A percentile compares a stretch with the other conserved stretches of the same genome.
Conservation (phyloP, 192 early-diverging fungal species). For the Powellomyces hirtus region DNA sequence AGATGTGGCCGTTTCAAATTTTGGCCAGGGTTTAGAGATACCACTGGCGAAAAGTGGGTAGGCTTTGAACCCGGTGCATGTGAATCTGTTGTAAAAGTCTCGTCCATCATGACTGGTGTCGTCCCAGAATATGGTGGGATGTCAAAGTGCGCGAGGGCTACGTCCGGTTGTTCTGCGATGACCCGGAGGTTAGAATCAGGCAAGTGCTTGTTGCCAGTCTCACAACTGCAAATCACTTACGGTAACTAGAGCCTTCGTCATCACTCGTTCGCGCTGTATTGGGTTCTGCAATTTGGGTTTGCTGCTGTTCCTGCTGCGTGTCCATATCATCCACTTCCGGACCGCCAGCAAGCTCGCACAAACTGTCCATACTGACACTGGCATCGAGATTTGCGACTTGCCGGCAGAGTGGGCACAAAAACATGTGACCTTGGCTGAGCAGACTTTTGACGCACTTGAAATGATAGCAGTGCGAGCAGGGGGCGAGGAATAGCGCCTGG, state of each 20-base stretch:
- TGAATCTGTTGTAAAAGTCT: no score
- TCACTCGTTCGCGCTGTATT: not conserved
- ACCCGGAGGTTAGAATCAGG: not conserved
- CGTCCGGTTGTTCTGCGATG: not conserved
- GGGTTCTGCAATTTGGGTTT: not conserved
- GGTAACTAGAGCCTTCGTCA: no score
- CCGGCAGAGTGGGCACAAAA: slow-evolving; percentile 85
- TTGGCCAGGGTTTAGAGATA: no score
- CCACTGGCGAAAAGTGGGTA: no score
- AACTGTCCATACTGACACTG: slow-evolving; percentile 39
- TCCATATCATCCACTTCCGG: slow-evolving; percentile 6
- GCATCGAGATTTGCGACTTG: slow-evolving; percentile 77
- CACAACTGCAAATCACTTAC: not conserved
- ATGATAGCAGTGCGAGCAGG: slow-evolving; percentile 90
- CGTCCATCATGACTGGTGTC: not conserved
- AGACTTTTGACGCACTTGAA: slow-evolving; percentile 87
- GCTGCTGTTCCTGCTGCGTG: not conserved
- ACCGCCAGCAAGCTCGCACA: slow-evolving; percentile 24
- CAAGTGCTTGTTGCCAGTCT: not conserved
- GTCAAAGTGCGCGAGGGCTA: not conserved
- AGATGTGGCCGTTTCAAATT: no score
- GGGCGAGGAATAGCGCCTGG: slow-evolving; percentile 87
- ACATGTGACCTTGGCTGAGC: slow-evolving; percentile 63
- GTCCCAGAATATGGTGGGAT: not conserved
- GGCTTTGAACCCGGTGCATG: no score